Percentiles rank a stretch among this genome's conserved stretches.
phyloP scores from a whole-genome alignment of 345 rosid species.

The Cardamine occulta region DNA sequence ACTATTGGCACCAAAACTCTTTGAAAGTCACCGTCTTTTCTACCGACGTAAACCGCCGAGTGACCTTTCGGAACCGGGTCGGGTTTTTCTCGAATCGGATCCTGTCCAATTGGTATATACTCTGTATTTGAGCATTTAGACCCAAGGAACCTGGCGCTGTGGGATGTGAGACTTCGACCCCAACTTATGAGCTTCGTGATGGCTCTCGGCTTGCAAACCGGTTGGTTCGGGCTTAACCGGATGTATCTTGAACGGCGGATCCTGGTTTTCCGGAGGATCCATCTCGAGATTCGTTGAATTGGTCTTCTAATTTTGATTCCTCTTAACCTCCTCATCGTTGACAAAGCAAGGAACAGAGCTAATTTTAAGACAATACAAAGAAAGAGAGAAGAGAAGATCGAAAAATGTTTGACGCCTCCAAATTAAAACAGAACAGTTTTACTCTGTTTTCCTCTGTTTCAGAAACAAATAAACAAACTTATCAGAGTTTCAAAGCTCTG shows the following conservation, averaged over 20 bases:
- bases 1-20: constrained; percentile 87
- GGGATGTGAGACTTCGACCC: constrained; percentile 62
- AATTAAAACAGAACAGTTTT: background rate
- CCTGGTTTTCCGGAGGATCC: constrained; percentile 48
- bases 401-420: background rate
- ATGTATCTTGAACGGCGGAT: constrained; percentile 27
- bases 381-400: background rate
- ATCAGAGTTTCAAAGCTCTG: constrained; percentile 25
- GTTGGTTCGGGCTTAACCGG: constrained; percentile 25
- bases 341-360: background rate
- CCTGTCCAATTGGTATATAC: constrained; percentile 48
- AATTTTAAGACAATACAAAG: background rate
- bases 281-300: constrained; percentile 54
- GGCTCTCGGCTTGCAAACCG: constrained; percentile 45
- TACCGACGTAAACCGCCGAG: constrained; percentile 83
- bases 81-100: constrained; percentile 37
- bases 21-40: constrained; percentile 72
- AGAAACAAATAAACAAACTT: background rate
- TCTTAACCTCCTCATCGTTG: constrained; percentile 37
- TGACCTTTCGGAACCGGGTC: constrained; percentile 75
- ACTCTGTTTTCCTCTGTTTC: constrained; percentile 11
- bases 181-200: constrained; percentile 60
- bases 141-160: constrained; percentile 58
- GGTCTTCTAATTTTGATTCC: constrained; percentile 68
- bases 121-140: constrained; percentile 48